A percentile compares a stretch with the other conserved stretches of the same genome.
phyloP scores from a whole-genome alignment of 352 stramenopile species.

The Globisporangium apiculatum region DNA sequence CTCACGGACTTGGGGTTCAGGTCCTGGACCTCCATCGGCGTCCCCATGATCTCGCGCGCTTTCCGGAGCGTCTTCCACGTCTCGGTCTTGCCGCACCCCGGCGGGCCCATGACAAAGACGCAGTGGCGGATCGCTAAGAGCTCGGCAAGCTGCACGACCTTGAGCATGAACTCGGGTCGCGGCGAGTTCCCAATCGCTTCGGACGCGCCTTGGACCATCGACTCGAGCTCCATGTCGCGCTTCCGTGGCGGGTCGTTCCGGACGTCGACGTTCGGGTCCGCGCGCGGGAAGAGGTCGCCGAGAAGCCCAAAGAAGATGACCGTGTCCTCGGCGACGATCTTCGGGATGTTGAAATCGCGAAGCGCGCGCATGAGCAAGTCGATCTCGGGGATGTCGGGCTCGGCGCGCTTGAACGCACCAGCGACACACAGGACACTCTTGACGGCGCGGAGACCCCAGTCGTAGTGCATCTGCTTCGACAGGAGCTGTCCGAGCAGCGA shows the following conservation, averaged over 20 bases:
- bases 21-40: conserved; percentile 87
- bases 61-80: conserved; percentile 93
- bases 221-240: conserved; percentile 90
- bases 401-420: conserved; percentile 91
- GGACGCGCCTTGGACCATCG: conserved; percentile 75
- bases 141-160: conserved; percentile 94
- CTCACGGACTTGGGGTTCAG: conserved; percentile 95
- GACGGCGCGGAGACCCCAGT: conserved; percentile 92
- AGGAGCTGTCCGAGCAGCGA: conserved; percentile 90
- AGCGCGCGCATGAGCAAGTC: conserved; percentile 94
- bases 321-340: conserved; percentile 94
- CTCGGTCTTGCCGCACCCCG: conserved; percentile 92
- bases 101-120: conserved; percentile 95
- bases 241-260: conserved; percentile 90
- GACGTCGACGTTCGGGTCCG: conserved; percentile 78
- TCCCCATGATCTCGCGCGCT: conserved; percentile 84
- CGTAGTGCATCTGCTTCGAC: conserved; percentile 94
- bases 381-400: conserved; percentile 90
- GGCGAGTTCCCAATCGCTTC: conserved; percentile 80
- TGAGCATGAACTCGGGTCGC: conserved; percentile 86
- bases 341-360: conserved; percentile 95
- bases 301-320: conserved; percentile 95
- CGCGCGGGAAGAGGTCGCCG: conserved; percentile 91
- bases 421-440: conserved; percentile 94
- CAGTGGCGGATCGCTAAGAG: conserved; percentile 94